These are phyloP conservation scores for Cardamine resedifolia DNA, from an alignment of 345 rosid species.

Conservation along the genomic window DNA sequence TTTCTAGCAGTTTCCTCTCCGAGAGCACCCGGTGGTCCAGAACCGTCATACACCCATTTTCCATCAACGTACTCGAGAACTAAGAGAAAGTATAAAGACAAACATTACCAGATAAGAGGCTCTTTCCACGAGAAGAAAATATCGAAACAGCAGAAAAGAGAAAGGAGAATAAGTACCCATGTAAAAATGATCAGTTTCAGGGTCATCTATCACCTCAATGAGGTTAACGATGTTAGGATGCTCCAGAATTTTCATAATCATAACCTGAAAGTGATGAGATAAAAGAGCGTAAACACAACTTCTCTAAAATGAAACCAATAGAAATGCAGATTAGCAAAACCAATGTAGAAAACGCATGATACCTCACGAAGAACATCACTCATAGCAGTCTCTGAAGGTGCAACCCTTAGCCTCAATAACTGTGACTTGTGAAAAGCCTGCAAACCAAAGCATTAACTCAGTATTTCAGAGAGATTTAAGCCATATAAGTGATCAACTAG, in stretches of 20 bases:
- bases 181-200: slow-evolving; percentile 89
- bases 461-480: slow-evolving; percentile 7
- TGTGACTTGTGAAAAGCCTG: slow-evolving; percentile 98
- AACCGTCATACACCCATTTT: slow-evolving; percentile 69
- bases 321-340: background rate
- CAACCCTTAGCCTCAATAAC: slow-evolving; percentile 77
- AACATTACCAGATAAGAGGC: background rate
- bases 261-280: slow-evolving; percentile 53
- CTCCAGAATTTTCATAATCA: slow-evolving; percentile 88
- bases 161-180: slow-evolving; percentile 64
- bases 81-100: slow-evolving; percentile 33
- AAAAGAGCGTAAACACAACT: slow-evolving; percentile 1
- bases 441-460: slow-evolving; percentile 24
- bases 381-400: slow-evolving; percentile 99
- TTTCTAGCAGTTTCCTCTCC: slow-evolving; percentile 82
- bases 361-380: slow-evolving; percentile 97
- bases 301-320: background rate
- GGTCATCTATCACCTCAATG: slow-evolving; percentile 98
- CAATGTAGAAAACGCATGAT: slow-evolving; percentile 12
- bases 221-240: slow-evolving; percentile 99
- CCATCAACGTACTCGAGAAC: slow-evolving; percentile 97
- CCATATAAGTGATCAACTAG: slow-evolving; percentile 7
- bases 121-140: background rate
- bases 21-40: slow-evolving; percentile 61
- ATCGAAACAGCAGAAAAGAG: slow-evolving; percentile 24